A percentile compares a stretch with the other conserved stretches of the same genome.
Conservation (phyloP, 2,329 filamentous ascomycete genomes). For the Stachybotrys elegans region DNA sequence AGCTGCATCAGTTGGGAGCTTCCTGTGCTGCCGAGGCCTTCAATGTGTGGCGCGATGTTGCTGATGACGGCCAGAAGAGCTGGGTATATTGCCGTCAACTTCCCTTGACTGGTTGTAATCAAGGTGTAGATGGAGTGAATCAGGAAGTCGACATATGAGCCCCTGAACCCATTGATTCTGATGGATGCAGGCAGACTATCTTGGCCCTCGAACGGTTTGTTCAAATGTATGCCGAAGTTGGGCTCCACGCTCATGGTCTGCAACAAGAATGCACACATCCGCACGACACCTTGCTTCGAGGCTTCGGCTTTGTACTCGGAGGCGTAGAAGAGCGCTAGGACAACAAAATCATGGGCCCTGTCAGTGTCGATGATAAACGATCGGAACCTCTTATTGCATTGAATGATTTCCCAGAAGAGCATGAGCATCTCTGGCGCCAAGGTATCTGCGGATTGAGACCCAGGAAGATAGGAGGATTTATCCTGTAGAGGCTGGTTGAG, state of each 20-base stretch:
- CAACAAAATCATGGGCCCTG: conserved; percentile 85
- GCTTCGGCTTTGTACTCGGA: conserved; percentile 82
- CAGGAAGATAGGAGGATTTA: conserved; percentile 82
- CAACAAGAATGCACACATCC: conserved; percentile 96
- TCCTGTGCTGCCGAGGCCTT: conserved; percentile 68
- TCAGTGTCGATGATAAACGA: conserved; percentile 97
- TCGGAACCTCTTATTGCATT: conserved; percentile 96
- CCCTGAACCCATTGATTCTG: conserved; percentile 76
- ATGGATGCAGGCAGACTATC: conserved; percentile 81
- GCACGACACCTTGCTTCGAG: conserved; percentile 83
- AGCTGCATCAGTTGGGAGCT: conserved; percentile 82
- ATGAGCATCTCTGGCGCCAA: conserved; percentile 96
- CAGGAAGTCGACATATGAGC: conserved; percentile 89
- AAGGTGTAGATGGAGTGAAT: conserved; percentile 92
- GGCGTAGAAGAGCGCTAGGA: conserved; percentile 87
- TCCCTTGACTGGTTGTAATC: conserved; percentile 87
- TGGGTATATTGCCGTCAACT: conserved; percentile 85
- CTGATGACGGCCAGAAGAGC: conserved; percentile 88
- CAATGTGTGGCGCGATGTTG: conserved; percentile 82
- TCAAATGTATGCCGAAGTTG: conserved; percentile 84
- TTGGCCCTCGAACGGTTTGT: conserved; percentile 82
- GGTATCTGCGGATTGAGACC: conserved; percentile 71
- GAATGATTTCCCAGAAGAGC: conserved; percentile 94
- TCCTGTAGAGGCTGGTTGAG: conserved; percentile 89
- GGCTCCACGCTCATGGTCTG: conserved; percentile 93